Evolutionary conservation across 2,329 filamentous ascomycete genomes (phyloP).

Genomic region (Alternaria angustiovoidea): DNA sequence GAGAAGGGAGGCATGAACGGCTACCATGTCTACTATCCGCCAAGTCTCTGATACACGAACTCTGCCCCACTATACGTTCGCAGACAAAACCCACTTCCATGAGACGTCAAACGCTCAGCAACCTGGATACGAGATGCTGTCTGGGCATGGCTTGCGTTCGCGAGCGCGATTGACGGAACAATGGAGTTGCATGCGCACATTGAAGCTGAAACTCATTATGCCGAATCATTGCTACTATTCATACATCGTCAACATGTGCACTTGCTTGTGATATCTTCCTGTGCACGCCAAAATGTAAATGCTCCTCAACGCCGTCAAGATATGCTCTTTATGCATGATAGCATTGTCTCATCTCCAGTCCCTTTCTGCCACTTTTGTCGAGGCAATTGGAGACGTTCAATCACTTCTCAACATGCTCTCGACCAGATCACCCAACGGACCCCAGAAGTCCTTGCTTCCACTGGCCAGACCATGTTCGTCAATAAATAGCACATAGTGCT

Average conservation of each 20-base stretch:
- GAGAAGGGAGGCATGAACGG: conserved; percentile 2
- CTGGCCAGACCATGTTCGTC: conserved; percentile 93
- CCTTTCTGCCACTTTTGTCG: not conserved
- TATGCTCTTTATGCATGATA: not conserved
- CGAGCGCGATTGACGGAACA: not conserved
- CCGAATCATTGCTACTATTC: conserved; percentile 19
- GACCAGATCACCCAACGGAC: conserved; percentile 90
- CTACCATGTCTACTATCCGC: conserved; percentile 4
- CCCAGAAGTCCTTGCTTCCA: conserved; percentile 93
- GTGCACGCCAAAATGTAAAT: conserved; percentile 1
- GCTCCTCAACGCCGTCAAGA: conserved; percentile 15
- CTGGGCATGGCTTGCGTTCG: not conserved
- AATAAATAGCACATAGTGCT: conserved; percentile 98
- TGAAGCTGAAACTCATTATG: not conserved
- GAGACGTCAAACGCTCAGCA: conserved; percentile 4
- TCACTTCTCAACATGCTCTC: conserved; percentile 98
- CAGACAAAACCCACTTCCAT: not conserved
- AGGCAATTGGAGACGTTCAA: conserved; percentile 13
- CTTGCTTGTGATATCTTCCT: conserved; percentile 16
- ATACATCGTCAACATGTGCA: conserved; percentile 23
- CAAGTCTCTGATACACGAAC: conserved; percentile 5
- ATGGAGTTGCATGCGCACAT: not conserved
- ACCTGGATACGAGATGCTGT: not conserved
- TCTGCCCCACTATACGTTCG: not conserved
- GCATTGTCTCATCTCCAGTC: not conserved